These are phyloP conservation scores for Penicillium decumbens DNA, from an alignment of 2,329 filamentous ascomycete genomes.

Conservation along the genomic window DNA sequence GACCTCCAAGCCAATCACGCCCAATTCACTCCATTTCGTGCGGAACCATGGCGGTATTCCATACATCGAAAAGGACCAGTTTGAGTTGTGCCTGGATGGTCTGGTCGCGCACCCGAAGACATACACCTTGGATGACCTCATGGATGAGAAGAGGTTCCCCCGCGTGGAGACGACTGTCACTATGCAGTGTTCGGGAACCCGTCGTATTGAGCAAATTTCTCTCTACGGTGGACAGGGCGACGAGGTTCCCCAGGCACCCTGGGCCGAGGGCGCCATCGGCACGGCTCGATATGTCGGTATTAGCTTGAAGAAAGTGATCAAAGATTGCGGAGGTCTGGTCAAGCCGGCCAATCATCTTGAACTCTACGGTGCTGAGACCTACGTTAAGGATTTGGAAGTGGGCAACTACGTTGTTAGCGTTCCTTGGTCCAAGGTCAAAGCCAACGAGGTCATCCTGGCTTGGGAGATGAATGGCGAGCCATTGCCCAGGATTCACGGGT, in stretches of 20 bases:
- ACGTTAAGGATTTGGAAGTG: constrained; percentile 63
- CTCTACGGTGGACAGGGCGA: constrained; percentile 64
- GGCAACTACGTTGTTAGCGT: constrained; percentile 66
- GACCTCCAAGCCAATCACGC: constrained; percentile 53
- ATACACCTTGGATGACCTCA: constrained; percentile 57
- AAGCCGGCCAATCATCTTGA: constrained; percentile 59
- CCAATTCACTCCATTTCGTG: constrained; percentile 62
- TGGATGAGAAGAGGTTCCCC: constrained; percentile 58
- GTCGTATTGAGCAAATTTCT: constrained; percentile 64
- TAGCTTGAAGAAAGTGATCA: constrained; percentile 65
- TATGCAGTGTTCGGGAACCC: constrained; percentile 65
- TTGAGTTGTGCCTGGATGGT: constrained; percentile 54
- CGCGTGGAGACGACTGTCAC: constrained; percentile 56
- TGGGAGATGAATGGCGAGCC: constrained; percentile 69
- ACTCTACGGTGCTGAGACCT: constrained; percentile 66
- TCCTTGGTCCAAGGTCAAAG: constrained; percentile 63
- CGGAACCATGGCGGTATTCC: constrained; percentile 70
- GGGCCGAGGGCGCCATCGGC: constrained; percentile 65
- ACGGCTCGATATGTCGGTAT: constrained; percentile 61
- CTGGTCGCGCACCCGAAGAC: constrained; percentile 56
- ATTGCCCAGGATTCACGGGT: constrained; percentile 62
- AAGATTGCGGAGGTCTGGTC: constrained; percentile 60
- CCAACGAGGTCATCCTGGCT: constrained; percentile 61
- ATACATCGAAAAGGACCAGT: constrained; percentile 55
- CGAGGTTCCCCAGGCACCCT: constrained; percentile 49